A percentile compares a stretch with the other conserved stretches of the same genome.
These are phyloP conservation scores for Elsinoe perseae DNA, from an alignment of 2,329 filamentous ascomycete species.

Conservation along the genomic window DNA sequence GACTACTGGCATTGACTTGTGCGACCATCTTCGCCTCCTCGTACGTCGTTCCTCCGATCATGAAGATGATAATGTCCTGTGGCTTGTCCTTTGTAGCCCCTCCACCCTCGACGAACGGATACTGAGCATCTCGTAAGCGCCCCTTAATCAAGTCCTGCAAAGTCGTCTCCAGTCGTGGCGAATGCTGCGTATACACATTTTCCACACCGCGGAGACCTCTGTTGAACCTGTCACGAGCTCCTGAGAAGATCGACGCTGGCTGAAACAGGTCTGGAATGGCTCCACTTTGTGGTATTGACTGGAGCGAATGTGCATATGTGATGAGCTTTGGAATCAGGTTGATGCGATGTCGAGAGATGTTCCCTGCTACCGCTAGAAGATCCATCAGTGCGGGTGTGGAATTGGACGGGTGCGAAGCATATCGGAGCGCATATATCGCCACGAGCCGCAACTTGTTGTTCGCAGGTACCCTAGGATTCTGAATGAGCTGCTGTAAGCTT, in stretches of 20 bases:
- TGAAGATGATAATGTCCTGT: conserved; percentile 92
- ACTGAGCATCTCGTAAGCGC: conserved; percentile 73
- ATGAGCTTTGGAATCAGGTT: conserved; percentile 76
- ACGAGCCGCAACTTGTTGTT: conserved; percentile 85
- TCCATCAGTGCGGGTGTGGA: conserved; percentile 79
- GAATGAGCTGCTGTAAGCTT: conserved; percentile 80
- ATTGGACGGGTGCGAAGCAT: conserved; percentile 78
- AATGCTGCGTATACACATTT: conserved; percentile 98
- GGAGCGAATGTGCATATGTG: conserved; percentile 77
- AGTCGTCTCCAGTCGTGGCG: conserved; percentile 75
- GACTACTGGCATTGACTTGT: conserved; percentile 84
- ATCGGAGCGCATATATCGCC: conserved; percentile 88
- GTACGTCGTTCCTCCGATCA: conserved; percentile 87
- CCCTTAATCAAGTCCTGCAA: conserved; percentile 92
- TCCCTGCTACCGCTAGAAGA: conserved; percentile 74
- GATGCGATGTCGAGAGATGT: conserved; percentile 65
- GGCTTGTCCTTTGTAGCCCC: conserved; percentile 87
- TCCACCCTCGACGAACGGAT: conserved; percentile 86
- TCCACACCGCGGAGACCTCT: conserved; percentile 87
- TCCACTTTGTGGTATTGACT: conserved; percentile 54
- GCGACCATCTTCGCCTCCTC: conserved; percentile 95
- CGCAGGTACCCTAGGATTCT: conserved; percentile 64
- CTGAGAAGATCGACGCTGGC: conserved; percentile 80
- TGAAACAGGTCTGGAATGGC: conserved; percentile 91
- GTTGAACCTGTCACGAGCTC: conserved; percentile 79